Conservation (phyloP, 805 yeast genomes). For the Zygosaccharomyces siamensis region DNA sequence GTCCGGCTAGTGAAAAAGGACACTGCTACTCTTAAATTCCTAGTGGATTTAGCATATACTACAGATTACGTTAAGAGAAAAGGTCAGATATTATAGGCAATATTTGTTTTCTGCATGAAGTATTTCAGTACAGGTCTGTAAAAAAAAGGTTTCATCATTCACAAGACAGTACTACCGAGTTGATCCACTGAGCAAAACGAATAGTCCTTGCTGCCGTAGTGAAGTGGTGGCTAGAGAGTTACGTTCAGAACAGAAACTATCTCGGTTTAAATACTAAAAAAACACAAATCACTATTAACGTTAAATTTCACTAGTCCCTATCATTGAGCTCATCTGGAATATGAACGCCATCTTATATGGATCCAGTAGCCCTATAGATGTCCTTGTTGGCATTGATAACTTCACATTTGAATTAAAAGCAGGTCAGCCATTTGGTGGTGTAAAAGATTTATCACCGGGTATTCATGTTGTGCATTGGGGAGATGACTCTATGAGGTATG, state of each 20-base stretch:
- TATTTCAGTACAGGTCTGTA: slow-evolving; percentile 39
- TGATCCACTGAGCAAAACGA: slow-evolving; percentile 7
- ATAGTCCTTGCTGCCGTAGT: neutral
- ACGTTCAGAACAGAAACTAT: neutral
- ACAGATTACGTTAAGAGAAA: no score
- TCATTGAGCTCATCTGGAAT: neutral
- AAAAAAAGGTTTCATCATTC: slow-evolving; percentile 33
- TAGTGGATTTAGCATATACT: no score
- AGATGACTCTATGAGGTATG: slow-evolving; percentile 24
- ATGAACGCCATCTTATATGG: slow-evolving; percentile 2
- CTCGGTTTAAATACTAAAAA: slow-evolving; percentile 5
- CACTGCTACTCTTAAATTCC: no score
- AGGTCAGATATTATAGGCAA: slow-evolving; percentile 29
- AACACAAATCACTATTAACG: slow-evolving; percentile 11
- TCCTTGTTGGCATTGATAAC: slow-evolving; percentile 27
- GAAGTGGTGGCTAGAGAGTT: neutral
- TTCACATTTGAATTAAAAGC: slow-evolving; percentile 23
- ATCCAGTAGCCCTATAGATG: slow-evolving; percentile 10
- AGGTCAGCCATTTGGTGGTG: slow-evolving; percentile 25
- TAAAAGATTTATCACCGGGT: slow-evolving; percentile 24
- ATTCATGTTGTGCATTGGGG: slow-evolving; percentile 29
- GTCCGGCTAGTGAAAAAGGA: neutral
- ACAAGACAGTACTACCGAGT: neutral
- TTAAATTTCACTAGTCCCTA: neutral
- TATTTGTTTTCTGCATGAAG: slow-evolving; percentile 34